Conservation (phyloP, 768 basidiomycete species). For the Leccinellum rugosiceps region DNA sequence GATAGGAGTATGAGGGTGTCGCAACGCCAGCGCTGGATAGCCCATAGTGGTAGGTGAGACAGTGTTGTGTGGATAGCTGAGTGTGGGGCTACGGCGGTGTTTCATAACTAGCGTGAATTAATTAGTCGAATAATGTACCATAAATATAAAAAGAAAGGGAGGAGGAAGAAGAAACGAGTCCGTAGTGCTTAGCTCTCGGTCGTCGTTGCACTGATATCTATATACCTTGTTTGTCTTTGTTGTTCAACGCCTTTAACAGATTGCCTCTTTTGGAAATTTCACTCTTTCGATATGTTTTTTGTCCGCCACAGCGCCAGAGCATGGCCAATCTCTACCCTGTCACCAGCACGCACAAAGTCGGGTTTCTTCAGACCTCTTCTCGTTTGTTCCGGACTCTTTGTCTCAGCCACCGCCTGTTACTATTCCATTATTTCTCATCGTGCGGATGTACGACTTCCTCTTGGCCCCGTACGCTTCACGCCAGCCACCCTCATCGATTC, state of each 20-base stretch:
- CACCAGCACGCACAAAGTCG: not conserved
- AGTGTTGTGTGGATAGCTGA: constrained; percentile 15
- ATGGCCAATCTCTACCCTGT: not conserved
- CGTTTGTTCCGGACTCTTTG: constrained; percentile 37
- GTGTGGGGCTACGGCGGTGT: constrained; percentile 24
- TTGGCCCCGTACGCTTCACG: constrained; percentile 51
- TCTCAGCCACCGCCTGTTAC: constrained; percentile 45
- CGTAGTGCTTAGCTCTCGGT: too few relatives aligned
- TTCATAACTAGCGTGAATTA: constrained; percentile 17
- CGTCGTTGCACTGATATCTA: not conserved
- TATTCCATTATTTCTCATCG: constrained; percentile 50
- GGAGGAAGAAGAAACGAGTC: not conserved
- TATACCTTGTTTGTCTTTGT: constrained; percentile 22
- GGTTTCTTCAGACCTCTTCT: constrained; percentile 15
- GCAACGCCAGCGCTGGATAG: constrained; percentile 33
- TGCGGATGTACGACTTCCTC: constrained; percentile 42
- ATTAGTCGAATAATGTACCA: not conserved
- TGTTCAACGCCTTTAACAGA: constrained; percentile 14
- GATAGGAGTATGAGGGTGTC: constrained; percentile 11
- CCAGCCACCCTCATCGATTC: constrained; percentile 56
- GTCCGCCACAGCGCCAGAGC: not conserved
- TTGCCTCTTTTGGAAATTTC: constrained; percentile 16
- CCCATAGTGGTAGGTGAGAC: not conserved
- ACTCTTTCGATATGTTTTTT: constrained; percentile 13
- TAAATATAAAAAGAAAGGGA: not conserved